Evolutionary conservation across 345 rosid species (phyloP), one percentile per base, ranked within the genome.

Genomic region (Populus davidiana): DNA sequence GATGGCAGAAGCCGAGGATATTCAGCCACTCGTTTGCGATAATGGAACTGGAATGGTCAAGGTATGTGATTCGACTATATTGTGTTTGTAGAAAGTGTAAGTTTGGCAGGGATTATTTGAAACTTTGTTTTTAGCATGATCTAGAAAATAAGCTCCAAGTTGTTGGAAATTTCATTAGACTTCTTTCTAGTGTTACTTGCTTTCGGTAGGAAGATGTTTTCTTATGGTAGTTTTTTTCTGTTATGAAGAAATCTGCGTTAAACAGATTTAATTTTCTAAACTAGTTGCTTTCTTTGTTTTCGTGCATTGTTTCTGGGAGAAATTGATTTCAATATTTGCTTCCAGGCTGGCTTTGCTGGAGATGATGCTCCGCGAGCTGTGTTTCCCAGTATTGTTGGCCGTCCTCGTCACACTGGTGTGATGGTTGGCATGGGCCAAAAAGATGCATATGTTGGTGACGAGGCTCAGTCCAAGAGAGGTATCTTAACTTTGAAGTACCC

Each of bases 401-500:
- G 97, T 77, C 98, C 97, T 4, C 94, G 97, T 80, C 97, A 93
- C 89, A 91, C 98, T 10, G 98, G 97, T 23, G 97, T 93, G 80
- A 91, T 93, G 98, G 87, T 87, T 64, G 92, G 92, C 63, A 86
- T 92, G 97, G 93, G 98, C 5, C 93, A 91, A 69, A 93, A 93
- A 74, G 97, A 92, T 84, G 96, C 94, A 9, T 93, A 92, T 68
- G 98, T 92, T 56, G 98, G 98, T 16, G 98, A 94, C 68, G 96
- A 91, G 87, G 93, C 96, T 76, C 93, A 90, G 14, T 90, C 93
- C 0, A 90, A 90, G 43, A 84, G 96, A 74, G 96, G 96, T 83
- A 91, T 91, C 75, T 63, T 91, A n/a, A 89, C 96, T 8, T 85
- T 91, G 85, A 91, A 91, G 80, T 91, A 91, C 78, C 96, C 96